Base-by-base conservation (phyloP, 495 filamentous ascomycete genomes). In the Penicillium angulare region DNA sequence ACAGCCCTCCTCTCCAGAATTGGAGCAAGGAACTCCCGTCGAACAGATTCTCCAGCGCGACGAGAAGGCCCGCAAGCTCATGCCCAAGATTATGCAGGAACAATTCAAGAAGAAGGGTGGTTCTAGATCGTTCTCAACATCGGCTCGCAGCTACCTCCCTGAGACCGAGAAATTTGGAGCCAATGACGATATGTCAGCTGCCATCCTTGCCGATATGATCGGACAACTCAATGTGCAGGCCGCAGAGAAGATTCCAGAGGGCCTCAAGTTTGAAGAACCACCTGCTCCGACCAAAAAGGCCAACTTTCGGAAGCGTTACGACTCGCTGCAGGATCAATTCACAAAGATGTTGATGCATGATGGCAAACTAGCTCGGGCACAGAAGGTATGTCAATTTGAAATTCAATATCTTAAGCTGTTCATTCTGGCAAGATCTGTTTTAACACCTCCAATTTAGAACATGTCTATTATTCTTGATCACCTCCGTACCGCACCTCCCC, bases 321-420 rank as follows among this genome's bases (percentile, higher is more conserved):
- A 95, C 59, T 79, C 87, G 3, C 67, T 97, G 18, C 72, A 97
- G 26, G 73, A 85, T 36, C 93, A 96, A 73, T 76, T 97, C 55
- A 95, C 89, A 15, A 91, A 90, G 68, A 78, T 95, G 46, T 53
- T 98, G 45, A 98, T 97, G 92, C 72, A 75, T 52, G 79, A 96
- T 71, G 93, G 93, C 40, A 95, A 96, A 70, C 75, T 91, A 60
- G 81, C 82, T 59, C 75, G 77, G 68, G 91, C 90, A 17, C 87
- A 96, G 66, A 84, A 84, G 79, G 90, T 95, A 79, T 38, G 33
- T 16, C 29, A 1, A 33, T 48, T 35, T 36, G 7, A 9, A 21
- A 27, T 17, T 17, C 10, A 24, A 15, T 7, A 16, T n/a, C 6
- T 1, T 16, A 2, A 2, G 3, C 8, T n/a, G 2, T 9, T 1